These are phyloP conservation scores for Solanum ahanhuiri DNA, from an alignment of 257 asterid genomes.

Conservation along the genomic window DNA sequence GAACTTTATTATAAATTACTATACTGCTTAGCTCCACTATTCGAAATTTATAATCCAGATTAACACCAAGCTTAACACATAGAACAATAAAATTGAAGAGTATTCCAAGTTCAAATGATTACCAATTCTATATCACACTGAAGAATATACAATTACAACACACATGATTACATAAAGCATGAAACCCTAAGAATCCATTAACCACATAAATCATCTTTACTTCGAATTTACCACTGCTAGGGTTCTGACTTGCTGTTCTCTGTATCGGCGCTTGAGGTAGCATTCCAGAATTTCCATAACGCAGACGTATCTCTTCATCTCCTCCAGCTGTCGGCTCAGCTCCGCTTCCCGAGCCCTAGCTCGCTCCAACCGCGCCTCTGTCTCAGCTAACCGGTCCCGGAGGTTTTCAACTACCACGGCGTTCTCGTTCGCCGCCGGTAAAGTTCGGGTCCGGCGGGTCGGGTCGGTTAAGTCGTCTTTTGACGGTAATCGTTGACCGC, in stretches of 20 bases:
- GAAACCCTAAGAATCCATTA: neutral
- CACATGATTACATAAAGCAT: neutral
- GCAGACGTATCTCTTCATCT: constrained; percentile 57
- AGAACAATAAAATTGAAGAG: neutral
- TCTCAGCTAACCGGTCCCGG: constrained; percentile 59
- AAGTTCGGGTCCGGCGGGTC: constrained; percentile 2
- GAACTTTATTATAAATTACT: neutral
- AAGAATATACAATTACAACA: neutral
- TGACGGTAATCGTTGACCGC: constrained; percentile 49
- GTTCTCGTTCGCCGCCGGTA: constrained; percentile 16
- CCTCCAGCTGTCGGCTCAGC: constrained; percentile 63
- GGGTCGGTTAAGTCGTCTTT: constrained; percentile 24
- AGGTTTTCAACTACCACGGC: constrained; percentile 32
- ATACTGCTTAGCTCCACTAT: neutral
- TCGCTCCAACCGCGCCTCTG: constrained; percentile 65
- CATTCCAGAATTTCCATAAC: constrained; percentile 76
- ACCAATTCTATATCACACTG: neutral
- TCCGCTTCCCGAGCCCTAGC: constrained; percentile 89
- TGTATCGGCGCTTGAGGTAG: constrained; percentile 55
- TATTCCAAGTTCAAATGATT: neutral
- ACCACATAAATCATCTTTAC: neutral
- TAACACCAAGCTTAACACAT: neutral
- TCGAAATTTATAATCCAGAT: neutral
- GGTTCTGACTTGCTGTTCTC: constrained; percentile 41
- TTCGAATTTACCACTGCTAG: neutral